A percentile compares a stretch with the other conserved stretches of the same genome.
These are phyloP conservation scores for Suhomyces sp. DNA, from an alignment of 805 yeast species.

Conservation along the genomic window DNA sequence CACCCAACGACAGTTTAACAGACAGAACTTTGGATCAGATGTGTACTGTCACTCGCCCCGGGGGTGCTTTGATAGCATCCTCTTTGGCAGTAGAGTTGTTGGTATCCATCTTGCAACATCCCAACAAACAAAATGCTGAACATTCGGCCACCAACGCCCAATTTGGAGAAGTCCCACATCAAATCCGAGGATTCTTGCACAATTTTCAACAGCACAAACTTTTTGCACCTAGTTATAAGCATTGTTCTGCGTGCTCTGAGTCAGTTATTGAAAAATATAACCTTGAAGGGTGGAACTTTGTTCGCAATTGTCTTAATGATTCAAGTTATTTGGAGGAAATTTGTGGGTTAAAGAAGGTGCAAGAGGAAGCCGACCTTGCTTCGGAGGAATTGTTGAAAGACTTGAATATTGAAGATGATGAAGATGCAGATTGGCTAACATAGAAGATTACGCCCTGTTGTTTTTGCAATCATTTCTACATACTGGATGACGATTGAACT, in stretches of 20 bases:
- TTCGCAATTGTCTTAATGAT: conserved; percentile 65
- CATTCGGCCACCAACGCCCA: conserved; percentile 36
- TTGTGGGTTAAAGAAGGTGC: conserved; percentile 77
- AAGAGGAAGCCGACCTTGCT: conserved; percentile 63
- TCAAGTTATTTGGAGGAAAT: conserved; percentile 67
- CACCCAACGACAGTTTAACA: conserved; percentile 84
- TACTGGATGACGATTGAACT: no score
- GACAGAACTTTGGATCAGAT: conserved; percentile 93
- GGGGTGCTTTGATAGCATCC: conserved; percentile 86
- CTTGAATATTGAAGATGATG: conserved; percentile 34
- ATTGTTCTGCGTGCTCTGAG: conserved; percentile 86
- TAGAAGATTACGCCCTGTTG: no score
- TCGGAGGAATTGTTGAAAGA: conserved; percentile 28
- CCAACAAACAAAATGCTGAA: conserved; percentile 46
- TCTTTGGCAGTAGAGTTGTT: conserved; percentile 83
- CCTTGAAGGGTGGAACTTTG: conserved; percentile 76
- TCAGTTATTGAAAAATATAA: conserved; percentile 53
- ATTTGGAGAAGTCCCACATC: conserved; percentile 83
- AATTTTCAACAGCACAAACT: conserved; percentile 63
- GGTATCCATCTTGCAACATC: conserved; percentile 72
- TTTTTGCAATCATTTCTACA: no score
- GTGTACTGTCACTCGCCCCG: conserved; percentile 98
- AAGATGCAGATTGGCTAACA: conserved; percentile 24
- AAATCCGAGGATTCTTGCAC: conserved; percentile 81
- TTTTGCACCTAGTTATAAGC: conserved; percentile 66